Evolutionary conservation across 257 asterid genomes (phyloP), one percentile per base, ranked within the genome.

Genomic region (Petunia axillaris): DNA sequence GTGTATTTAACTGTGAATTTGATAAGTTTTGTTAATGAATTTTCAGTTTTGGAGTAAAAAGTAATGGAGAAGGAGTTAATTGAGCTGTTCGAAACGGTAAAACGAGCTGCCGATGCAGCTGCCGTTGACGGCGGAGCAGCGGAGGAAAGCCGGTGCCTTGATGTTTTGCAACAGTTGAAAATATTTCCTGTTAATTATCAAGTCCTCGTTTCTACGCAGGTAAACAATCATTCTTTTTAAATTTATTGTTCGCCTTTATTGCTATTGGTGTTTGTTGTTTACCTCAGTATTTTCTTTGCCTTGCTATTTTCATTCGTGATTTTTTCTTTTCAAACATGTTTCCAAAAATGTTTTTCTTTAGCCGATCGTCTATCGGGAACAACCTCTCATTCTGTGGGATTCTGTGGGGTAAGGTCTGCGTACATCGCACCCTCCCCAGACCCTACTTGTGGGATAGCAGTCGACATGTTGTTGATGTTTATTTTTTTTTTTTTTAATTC

Each of bases 131-230:
- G 64, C n/a, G 83, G 63, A n/a, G 90, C 88, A 6, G 92, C 81
- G 46, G 81, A 79, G 53, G 96, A 88, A 85, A 88, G 82, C 16
- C 87, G 87, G 16, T 92, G 97, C 81, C 80, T 95, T 9, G 94
- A 95, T 40, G 91, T 88, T 1, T 87, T 95, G 57, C 87, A 87
- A 64, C 88, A 50, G 80, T 97, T 95, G 78, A 91, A 90, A 87
- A 82, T 88, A 80, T 91, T 93, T 82, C 99, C 98, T n/a, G 93
- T 95, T 53, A 93, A 85, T 87, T 95, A 95, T 84, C 90, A 91
- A 48, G 87, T 95, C 79, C 97, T 95, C 70, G 97, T 95, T 41
- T 92, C 98, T 70, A 88, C 97, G 8, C 95, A 93, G 98, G 99
- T 93, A 80, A 46, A 41, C 68, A 59, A n/a, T 68, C 63, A 60